A percentile compares a stretch with the other conserved stretches of the same genome.
Conservation (phyloP, 1,284 basidiomycete genomes). For the Leccinum subrobustum region DNA sequence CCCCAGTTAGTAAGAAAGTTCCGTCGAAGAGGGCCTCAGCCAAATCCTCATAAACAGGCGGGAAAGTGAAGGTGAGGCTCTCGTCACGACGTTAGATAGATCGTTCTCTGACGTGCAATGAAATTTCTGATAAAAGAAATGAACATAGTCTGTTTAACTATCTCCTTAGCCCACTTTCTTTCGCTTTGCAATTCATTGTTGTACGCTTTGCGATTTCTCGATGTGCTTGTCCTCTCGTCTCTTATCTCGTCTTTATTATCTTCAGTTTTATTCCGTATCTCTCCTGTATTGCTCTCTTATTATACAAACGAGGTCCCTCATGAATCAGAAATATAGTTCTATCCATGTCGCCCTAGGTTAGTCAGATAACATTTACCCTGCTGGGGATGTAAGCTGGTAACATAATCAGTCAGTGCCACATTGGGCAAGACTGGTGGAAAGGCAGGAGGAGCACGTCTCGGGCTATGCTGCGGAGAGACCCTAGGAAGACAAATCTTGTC, state of each 20-base stretch:
- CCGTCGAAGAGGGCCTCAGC: conserved; percentile 25
- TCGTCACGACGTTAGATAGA: background rate
- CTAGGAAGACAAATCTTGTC: background rate
- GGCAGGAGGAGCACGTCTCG: conserved; percentile 1
- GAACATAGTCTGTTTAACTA: background rate
- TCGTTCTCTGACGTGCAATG: conserved; percentile 4
- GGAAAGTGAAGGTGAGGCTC: conserved; percentile 4
- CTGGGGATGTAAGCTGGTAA: background rate
- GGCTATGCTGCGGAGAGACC: background rate
- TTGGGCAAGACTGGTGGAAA: background rate
- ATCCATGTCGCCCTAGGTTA: background rate
- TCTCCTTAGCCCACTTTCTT: conserved; percentile 9
- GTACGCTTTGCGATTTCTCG: conserved; percentile 33
- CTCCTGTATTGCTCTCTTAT: conserved; percentile 28
- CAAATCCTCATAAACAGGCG: conserved; percentile 19
- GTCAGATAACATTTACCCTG: background rate
- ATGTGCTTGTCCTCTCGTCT: conserved; percentile 26
- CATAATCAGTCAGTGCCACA: background rate
- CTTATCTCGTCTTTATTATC: conserved; percentile 26
- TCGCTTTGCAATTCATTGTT: conserved; percentile 22
- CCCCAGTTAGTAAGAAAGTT: conserved; percentile 32
- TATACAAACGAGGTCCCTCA: conserved; percentile 12
- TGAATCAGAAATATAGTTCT: background rate
- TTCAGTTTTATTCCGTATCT: conserved; percentile 31
- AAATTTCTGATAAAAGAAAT: background rate